Base-by-base conservation (phyloP, 1,139 yeast species). In the Nakaseomyces uthaithaninus region DNA sequence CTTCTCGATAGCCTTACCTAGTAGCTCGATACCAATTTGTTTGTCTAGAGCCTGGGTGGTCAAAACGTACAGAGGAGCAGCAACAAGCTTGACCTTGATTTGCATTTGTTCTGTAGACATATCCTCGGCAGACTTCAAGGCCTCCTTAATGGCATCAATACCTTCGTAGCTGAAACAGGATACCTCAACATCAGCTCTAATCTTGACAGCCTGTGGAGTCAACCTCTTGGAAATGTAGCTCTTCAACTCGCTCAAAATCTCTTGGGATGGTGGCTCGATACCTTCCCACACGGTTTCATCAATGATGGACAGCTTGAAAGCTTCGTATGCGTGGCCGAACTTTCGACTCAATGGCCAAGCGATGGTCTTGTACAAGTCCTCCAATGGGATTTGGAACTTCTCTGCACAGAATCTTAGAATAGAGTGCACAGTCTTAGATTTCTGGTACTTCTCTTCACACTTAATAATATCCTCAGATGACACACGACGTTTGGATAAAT, bases 281-380 rank as follows among this genome's bases (percentile, higher is more conserved):
- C 75, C 86, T 50, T 84, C 94, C 67, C 91, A 91, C 42, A 91
- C 89, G 40, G 82, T 66, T 39, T 86, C 87, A 65, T 87, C 94
- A 42, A 95, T 86, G 65, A 91, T 93, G 46, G 96, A 93, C 57
- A 89, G 72, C 68, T 93, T 87, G 72, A 91, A 91, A 18, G 96
- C 98, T 62, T 91, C 97, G 62, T 89, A 87, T 26, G 96, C 95
- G 63, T 91, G 97, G 45, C 98, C 98, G 61, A 75, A 93, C 64
- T 84, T 89, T 66, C 83, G 78, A 68, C 94, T 85, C 63, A 91
- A 75, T 36, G 98, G 98, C 99, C 99, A 91, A 38, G 96, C 98
- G 56, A 91, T 77, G 34, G 85, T 73, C 65, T 80, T 80, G 66
- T 91, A 91, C 63, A 91, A 72, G 38, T 73, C 74, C 67, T 89